These are phyloP conservation scores for Candida manassasensis DNA, from an alignment of 805 yeast species.

Conservation along the genomic window DNA sequence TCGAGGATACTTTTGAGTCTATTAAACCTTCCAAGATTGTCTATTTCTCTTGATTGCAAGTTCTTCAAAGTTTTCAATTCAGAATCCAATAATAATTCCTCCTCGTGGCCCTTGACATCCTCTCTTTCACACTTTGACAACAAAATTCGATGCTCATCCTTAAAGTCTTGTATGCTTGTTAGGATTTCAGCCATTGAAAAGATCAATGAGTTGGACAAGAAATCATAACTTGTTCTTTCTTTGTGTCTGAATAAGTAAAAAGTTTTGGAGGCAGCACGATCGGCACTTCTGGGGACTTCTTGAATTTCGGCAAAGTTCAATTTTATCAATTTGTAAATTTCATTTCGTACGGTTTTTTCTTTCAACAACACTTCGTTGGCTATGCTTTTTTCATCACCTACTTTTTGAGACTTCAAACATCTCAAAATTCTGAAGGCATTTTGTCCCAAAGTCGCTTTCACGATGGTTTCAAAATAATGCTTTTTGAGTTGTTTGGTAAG, in stretches of 20 bases:
- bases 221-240: conserved; percentile 26
- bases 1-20: conserved; percentile 58
- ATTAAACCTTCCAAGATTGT: conserved; percentile 48
- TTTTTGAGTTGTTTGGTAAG: conserved; percentile 44
- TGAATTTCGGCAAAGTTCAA: conserved; percentile 80
- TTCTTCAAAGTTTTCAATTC: conserved; percentile 70
- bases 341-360: conserved; percentile 70
- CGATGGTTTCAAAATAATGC: conserved; percentile 49
- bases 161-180: conserved; percentile 46
- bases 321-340: conserved; percentile 59
- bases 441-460: conserved; percentile 59
- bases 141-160: conserved; percentile 58
- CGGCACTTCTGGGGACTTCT: conserved; percentile 89
- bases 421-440: conserved; percentile 70
- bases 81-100: conserved; percentile 63
- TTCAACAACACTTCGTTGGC: conserved; percentile 71
- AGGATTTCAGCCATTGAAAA: conserved; percentile 52
- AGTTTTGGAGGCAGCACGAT: conserved; percentile 86
- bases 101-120: conserved; percentile 82
- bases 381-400: conserved; percentile 81
- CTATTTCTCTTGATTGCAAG: conserved; percentile 54
- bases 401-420: conserved; percentile 62
- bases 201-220: conserved; percentile 39
- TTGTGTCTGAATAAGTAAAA: conserved; percentile 76
- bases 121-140: conserved; percentile 81